A percentile compares a stretch with the other conserved stretches of the same genome.
Evolutionary conservation across 139 green algal species (phyloP).

Genomic region (Chlamydomonas incerta): DNA sequence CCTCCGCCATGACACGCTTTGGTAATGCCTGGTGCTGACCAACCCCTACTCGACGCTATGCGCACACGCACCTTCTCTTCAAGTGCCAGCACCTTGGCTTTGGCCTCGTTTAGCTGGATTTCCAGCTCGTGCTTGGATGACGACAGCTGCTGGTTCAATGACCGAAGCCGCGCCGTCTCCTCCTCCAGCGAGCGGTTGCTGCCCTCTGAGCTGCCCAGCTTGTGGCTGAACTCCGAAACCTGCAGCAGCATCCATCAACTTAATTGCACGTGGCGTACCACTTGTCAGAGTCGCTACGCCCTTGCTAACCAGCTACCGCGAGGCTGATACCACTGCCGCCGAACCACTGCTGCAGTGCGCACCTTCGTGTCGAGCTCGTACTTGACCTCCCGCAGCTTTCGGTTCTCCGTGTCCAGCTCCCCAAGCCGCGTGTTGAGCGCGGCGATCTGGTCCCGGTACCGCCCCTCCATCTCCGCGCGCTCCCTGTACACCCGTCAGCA

Average conservation of each 20-base stretch:
- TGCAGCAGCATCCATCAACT: too few relatives aligned
- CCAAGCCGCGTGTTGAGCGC: constrained; percentile 50
- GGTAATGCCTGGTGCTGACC: background rate
- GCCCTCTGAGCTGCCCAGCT: constrained; percentile 74
- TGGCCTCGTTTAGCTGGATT: constrained; percentile 65
- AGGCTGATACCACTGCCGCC: too few relatives aligned
- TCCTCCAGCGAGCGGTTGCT: constrained; percentile 64
- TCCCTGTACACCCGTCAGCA: constrained; percentile 43
- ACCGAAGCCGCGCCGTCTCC: constrained; percentile 65
- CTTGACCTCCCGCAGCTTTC: constrained; percentile 79
- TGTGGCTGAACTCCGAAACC: constrained; percentile 79
- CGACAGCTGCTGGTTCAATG: constrained; percentile 43
- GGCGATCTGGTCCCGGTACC: constrained; percentile 46
- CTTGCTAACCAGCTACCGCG: too few relatives aligned
- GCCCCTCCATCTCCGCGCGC: constrained; percentile 45
- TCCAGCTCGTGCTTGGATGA: constrained; percentile 67
- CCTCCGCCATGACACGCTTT: too few relatives aligned
- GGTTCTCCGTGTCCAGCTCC: constrained; percentile 73
- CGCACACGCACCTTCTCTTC: constrained; percentile 80
- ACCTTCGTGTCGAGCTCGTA: constrained; percentile 83
- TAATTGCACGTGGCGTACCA: too few relatives aligned
- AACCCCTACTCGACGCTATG: background rate
- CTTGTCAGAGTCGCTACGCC: too few relatives aligned
- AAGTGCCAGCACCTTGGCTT: constrained; percentile 59
- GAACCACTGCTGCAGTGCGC: too few relatives aligned